A percentile compares a stretch with the other conserved stretches of the same genome.
These are phyloP conservation scores for Erythrophleum fordii DNA, from an alignment of 306 rosid species.

Conservation along the genomic window DNA sequence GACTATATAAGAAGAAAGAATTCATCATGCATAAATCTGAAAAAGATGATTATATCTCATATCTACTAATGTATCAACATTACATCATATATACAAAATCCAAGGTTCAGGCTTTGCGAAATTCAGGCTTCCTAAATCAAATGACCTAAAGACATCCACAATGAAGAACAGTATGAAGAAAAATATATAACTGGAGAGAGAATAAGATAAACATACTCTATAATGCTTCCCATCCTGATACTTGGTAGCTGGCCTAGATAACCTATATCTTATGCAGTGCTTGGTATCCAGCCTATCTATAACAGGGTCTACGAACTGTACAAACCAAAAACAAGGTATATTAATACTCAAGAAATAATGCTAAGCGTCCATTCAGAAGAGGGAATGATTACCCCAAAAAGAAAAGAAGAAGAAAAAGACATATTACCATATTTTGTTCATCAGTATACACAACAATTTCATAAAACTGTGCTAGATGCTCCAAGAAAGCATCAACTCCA, in stretches of 20 bases:
- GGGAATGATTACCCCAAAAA: conserved; percentile 31
- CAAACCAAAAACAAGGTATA: conserved; percentile 36
- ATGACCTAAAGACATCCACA: not conserved
- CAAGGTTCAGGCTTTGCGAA: not conserved
- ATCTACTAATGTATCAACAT: not conserved
- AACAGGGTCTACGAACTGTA: conserved; percentile 96
- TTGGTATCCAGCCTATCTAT: conserved; percentile 89
- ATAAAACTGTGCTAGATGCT: conserved; percentile 85
- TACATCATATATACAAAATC: conserved; percentile 2
- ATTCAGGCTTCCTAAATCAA: not conserved
- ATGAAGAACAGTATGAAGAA: conserved; percentile 6
- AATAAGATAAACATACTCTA: conserved; percentile 60
- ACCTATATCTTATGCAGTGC: conserved; percentile 78
- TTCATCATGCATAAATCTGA: not conserved
- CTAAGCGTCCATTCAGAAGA: conserved; percentile 19
- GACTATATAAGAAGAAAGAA: not conserved
- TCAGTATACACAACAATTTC: conserved; percentile 90
- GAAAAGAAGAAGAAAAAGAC: not conserved
- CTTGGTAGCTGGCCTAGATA: conserved; percentile 90
- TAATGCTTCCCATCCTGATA: conserved; percentile 90
- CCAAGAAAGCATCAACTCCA: conserved; percentile 97
- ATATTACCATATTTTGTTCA: conserved; percentile 81
- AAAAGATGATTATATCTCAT: not conserved
- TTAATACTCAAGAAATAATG: conserved; percentile 6
- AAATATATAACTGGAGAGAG: not conserved